These are phyloP conservation scores for Fragilariopsis cylindrus DNA, from an alignment of 108 stramenopile genomes.

Conservation along the genomic window DNA sequence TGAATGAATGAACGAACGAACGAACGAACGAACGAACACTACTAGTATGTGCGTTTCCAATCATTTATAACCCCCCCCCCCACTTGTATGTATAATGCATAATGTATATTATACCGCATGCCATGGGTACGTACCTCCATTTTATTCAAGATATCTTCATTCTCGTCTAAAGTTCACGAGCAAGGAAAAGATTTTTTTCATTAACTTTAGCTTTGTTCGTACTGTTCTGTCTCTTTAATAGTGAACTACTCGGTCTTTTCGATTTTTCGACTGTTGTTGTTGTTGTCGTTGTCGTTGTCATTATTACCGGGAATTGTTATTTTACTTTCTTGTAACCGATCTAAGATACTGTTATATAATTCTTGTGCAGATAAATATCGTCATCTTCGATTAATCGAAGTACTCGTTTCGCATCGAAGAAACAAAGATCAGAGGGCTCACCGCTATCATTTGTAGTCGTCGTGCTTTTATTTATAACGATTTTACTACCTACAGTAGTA, in stretches of 20 bases:
- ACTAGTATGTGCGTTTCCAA: not conserved
- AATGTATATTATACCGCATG: not conserved
- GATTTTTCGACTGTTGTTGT: not conserved
- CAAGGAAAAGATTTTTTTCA: not conserved
- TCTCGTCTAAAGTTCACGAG: conserved; percentile 9
- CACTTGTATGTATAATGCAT: not conserved
- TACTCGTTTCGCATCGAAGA: conserved; percentile 56
- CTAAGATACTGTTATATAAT: conserved; percentile 42
- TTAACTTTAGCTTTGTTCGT: not conserved
- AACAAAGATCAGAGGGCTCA: conserved; percentile 37
- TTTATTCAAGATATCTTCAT: conserved; percentile 20
- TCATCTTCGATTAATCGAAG: conserved; percentile 61
- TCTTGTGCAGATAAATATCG: conserved; percentile 63
- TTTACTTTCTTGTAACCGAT: conserved; percentile 16
- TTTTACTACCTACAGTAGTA: no score
- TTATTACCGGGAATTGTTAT: not conserved
- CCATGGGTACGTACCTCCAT: conserved; percentile 34
- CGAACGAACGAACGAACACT: no score
- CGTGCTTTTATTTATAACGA: conserved; percentile 13
- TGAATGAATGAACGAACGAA: no score
- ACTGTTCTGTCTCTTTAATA: not conserved
- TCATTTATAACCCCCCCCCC: not conserved
- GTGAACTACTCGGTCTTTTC: not conserved
- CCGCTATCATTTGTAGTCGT: conserved; percentile 47
- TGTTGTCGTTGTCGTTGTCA: conserved; percentile 1